Evolutionary conservation across 257 asterid genomes (phyloP).

Genomic region (Nyctanthes arbortristis): DNA sequence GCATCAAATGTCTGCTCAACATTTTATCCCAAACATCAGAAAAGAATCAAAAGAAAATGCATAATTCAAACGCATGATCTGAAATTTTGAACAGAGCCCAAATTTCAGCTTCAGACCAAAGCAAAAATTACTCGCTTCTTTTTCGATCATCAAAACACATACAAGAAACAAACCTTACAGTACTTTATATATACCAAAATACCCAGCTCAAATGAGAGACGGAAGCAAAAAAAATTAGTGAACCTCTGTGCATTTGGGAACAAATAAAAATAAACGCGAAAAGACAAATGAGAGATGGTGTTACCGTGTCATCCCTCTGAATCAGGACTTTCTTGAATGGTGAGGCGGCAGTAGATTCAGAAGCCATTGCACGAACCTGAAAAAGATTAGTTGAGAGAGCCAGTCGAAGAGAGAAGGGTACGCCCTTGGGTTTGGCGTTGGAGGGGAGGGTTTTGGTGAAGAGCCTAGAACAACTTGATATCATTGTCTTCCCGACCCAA

Average conservation of each 20-base stretch:
- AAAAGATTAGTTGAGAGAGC: constrained; percentile 22
- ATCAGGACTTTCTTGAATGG: constrained; percentile 82
- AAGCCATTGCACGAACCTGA: constrained; percentile 74
- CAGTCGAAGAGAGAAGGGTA: constrained; percentile 23
- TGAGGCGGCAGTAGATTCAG: constrained; percentile 55
- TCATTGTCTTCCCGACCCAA: constrained; percentile 34
- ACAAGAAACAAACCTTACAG: too few relatives aligned
- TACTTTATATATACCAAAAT: background rate
- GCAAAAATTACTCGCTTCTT: background rate
- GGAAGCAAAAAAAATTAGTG: background rate
- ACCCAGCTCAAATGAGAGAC: background rate
- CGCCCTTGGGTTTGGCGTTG: constrained; percentile 16
- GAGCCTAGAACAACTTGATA: constrained; percentile 31
- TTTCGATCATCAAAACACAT: constrained; percentile 1
- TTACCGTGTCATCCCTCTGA: constrained; percentile 75
- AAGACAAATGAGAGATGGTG: background rate
- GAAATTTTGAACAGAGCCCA: background rate
- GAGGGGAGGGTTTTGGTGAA: constrained; percentile 28
- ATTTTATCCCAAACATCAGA: constrained; percentile 9
- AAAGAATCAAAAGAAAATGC: background rate
- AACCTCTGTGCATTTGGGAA: background rate
- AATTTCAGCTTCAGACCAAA: background rate
- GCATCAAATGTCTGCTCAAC: constrained; percentile 77
- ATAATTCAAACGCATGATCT: background rate
- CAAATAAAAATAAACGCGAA: background rate